Evolutionary conservation across 139 green algal genomes (phyloP), one percentile per base, ranked within the genome.

Genomic region (Coelastrella sp.): DNA sequence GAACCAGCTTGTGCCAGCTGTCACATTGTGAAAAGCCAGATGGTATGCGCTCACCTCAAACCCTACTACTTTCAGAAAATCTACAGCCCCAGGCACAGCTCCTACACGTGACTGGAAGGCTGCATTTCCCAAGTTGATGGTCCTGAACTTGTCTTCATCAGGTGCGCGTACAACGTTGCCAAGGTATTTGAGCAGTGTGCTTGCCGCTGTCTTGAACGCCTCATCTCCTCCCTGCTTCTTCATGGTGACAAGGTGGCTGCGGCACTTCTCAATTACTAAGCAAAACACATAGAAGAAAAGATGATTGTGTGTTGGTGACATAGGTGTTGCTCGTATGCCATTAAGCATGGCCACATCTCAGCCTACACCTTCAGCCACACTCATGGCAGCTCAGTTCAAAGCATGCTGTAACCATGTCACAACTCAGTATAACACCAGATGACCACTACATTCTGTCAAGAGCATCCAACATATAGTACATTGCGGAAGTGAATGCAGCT

Each of bases 121-220:
- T 1, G 92, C 91, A 83, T 98, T 99, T 67, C 74, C 81, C 9
- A 96, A 78, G 32, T 91, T 92, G 88, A 99, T 97, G 21, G 2
- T 38, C n/a, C 95, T 90, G 87, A 94, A 99, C 92, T 98, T 99
- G 17, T 97, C 95, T 78, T 99, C 94, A 0, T 91, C 90, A 34
- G 95, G 93, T 51, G 91, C 79, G 27, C 74, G 84, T 11, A 84
- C 90, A 8, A 98, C 85, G 85, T 99, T 99, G 73, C 88, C 92
- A n/a, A 97, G 84, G 87, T 98, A 96, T 78, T 93, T 97, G 40
- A 94, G 63, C 69, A 94, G 27, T 64, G 89, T 90, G 82, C 93
- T 96, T 35, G 91, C 84, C 35, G 90, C 91, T 3, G 87, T 94
- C 81, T 94, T 95, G 25, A 96, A 91, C 3, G 85, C 63, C 73